Conservation (phyloP, 2,329 filamentous ascomycete species). For the Grosmannia penicillata region DNA sequence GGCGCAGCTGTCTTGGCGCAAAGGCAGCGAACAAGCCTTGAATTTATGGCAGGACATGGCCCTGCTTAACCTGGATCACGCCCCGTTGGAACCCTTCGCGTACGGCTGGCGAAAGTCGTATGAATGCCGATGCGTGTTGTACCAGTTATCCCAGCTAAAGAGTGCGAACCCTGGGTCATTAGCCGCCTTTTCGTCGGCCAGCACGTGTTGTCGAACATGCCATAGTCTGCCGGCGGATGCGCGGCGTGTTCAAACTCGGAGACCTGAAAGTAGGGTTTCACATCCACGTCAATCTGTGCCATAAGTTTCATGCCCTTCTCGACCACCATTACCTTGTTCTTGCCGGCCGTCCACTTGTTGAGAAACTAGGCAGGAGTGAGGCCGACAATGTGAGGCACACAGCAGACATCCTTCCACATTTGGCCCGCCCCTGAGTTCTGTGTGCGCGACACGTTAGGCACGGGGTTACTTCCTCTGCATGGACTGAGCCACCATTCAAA, state of each 20-base stretch:
- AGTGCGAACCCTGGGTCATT: slow-evolving; percentile 12
- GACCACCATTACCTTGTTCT: background rate
- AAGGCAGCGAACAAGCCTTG: no score
- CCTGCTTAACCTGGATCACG: no score
- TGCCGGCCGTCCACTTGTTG: background rate
- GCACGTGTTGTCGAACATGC: slow-evolving; percentile 12
- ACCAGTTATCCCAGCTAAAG: slow-evolving; percentile 10
- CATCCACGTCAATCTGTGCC: slow-evolving; percentile 3
- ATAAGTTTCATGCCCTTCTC: background rate
- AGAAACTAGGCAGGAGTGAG: slow-evolving; percentile 2
- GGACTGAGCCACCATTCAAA: slow-evolving; percentile 11
- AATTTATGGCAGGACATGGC: no score
- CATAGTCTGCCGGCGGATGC: slow-evolving; percentile 6
- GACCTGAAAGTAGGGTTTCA: slow-evolving; percentile 6
- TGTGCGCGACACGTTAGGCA: slow-evolving; percentile 6
- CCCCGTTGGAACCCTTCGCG: background rate
- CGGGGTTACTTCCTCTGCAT: slow-evolving; percentile 9
- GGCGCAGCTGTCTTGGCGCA: no score
- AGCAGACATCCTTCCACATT: slow-evolving; percentile 14
- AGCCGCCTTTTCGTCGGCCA: slow-evolving; percentile 9
- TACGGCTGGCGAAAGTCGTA: slow-evolving; percentile 4
- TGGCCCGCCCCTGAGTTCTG: slow-evolving; percentile 4
- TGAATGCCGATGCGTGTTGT: slow-evolving; percentile 5
- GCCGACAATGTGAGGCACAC: slow-evolving; percentile 4
- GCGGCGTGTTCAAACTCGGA: background rate